Evolutionary conservation across 352 stramenopile genomes (phyloP).

Genomic region (Elongisporangium senticosum): DNA sequence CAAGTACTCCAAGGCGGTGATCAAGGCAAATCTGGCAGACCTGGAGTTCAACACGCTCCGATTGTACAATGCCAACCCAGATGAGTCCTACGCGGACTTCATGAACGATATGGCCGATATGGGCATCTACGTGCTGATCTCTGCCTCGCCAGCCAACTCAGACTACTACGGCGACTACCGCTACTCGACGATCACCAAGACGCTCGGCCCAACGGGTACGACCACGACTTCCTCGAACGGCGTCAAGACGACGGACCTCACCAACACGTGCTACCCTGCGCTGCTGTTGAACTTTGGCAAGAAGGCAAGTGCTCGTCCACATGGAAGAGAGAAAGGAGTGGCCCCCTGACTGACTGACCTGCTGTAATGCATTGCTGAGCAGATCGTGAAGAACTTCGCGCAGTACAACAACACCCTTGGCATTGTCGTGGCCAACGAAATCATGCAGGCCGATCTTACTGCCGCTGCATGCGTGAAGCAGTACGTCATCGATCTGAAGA

Average conservation of each 20-base stretch:
- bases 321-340: background rate
- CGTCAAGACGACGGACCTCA: constrained; percentile 50
- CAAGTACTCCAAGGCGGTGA: constrained; percentile 75
- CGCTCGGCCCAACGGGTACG: constrained; percentile 40
- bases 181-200: constrained; percentile 73
- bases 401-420: constrained; percentile 85
- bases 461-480: constrained; percentile 77
- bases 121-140: constrained; percentile 78
- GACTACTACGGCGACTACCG: constrained; percentile 84
- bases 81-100: constrained; percentile 76
- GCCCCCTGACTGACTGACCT: background rate
- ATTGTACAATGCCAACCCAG: constrained; percentile 85
- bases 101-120: constrained; percentile 79
- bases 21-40: constrained; percentile 54
- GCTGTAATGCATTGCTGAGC: background rate
- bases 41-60: constrained; percentile 83
- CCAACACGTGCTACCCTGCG: constrained; percentile 79
- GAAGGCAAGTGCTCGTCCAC: constrained; percentile 26
- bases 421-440: constrained; percentile 84
- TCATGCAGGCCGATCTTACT: constrained; percentile 79
- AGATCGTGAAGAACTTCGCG: constrained; percentile 85
- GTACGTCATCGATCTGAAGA: constrained; percentile 81
- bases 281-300: constrained; percentile 85
- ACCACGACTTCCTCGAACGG: constrained; percentile 26
- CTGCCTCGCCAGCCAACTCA: constrained; percentile 75